These are phyloP conservation scores for Neurospora sp. DNA, from an alignment of 495 filamentous ascomycete species.

Conservation along the genomic window DNA sequence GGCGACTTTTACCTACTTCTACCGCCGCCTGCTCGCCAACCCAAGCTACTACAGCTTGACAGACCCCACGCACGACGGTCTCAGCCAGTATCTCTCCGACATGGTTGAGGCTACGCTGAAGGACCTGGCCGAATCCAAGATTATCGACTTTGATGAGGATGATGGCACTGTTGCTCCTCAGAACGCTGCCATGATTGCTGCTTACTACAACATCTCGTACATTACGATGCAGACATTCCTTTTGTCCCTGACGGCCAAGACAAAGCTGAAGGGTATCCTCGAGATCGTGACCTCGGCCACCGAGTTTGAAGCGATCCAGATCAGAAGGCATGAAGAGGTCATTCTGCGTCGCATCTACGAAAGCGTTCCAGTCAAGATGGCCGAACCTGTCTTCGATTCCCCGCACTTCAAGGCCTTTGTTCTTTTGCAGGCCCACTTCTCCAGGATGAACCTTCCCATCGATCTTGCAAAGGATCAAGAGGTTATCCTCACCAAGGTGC, in stretches of 20 bases:
- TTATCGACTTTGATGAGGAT: constrained; percentile 94
- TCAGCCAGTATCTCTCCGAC: constrained; percentile 91
- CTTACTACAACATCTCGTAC: constrained; percentile 99
- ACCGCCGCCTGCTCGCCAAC: constrained; percentile 91
- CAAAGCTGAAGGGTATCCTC: constrained; percentile 89
- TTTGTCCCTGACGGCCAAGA: constrained; percentile 79
- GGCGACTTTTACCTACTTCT: constrained; percentile 98
- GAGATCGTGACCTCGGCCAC: constrained; percentile 96
- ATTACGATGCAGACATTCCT: constrained; percentile 99
- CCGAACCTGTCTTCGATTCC: constrained; percentile 73
- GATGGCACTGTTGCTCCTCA: constrained; percentile 83
- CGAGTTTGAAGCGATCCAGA: constrained; percentile 92
- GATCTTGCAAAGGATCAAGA: constrained; percentile 98
- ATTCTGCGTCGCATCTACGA: constrained; percentile 90
- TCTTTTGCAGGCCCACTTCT: constrained; percentile 94
- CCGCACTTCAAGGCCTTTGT: constrained; percentile 98
- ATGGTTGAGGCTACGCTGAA: constrained; percentile 87
- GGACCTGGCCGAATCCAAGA: constrained; percentile 86
- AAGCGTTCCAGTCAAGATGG: constrained; percentile 89
- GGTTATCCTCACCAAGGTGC: constrained; percentile 70
- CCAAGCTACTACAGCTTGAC: constrained; percentile 91
- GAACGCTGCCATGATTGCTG: constrained; percentile 94
- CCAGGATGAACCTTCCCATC: constrained; percentile 86
- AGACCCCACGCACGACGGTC: constrained; percentile 82
- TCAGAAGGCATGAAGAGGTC: constrained; percentile 83